Percentiles rank a stretch among this genome's conserved stretches.
These are phyloP conservation scores for Leptomonas seymouri DNA, from an alignment of 208 protist genomes.

Conservation along the genomic window DNA sequence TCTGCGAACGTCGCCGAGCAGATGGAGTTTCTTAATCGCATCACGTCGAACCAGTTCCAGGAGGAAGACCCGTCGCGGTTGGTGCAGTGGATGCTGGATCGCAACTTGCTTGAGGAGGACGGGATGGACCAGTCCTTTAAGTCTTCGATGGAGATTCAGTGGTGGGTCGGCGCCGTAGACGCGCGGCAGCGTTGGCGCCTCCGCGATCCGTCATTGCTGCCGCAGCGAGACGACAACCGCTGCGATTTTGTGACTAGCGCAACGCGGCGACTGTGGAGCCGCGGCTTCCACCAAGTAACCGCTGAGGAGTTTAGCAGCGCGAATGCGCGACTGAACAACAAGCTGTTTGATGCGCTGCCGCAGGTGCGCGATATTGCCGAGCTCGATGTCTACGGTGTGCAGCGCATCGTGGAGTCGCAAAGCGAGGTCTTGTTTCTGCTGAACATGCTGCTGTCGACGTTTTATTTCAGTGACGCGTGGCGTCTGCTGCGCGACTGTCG, in stretches of 20 bases:
- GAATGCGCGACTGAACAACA: constrained; percentile 11
- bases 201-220: constrained; percentile 56
- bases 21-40: constrained; percentile 25
- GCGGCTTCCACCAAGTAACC: constrained; percentile 14
- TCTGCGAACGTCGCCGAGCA: constrained; percentile 20
- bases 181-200: constrained; percentile 72
- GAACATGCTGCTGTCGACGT: constrained; percentile 78
- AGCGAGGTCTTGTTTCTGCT: constrained; percentile 85
- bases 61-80: constrained; percentile 27
- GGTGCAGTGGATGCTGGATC: constrained; percentile 43
- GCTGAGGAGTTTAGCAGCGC: constrained; percentile 17
- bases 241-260: constrained; percentile 21
- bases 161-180: constrained; percentile 66
- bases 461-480: constrained; percentile 82
- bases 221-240: constrained; percentile 68
- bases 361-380: constrained; percentile 12
- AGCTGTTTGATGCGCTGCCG: constrained; percentile 27
- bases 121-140: constrained; percentile 37
- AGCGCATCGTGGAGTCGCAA: constrained; percentile 69
- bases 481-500: constrained; percentile 44
- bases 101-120: constrained; percentile 35
- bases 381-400: constrained; percentile 23
- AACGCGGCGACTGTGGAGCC: constrained; percentile 18
- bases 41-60: constrained; percentile 31
- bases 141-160: constrained; percentile 60